Base-by-base conservation (phyloP, 2,329 filamentous ascomycete genomes). In the Cladophialophora yegresii region DNA sequence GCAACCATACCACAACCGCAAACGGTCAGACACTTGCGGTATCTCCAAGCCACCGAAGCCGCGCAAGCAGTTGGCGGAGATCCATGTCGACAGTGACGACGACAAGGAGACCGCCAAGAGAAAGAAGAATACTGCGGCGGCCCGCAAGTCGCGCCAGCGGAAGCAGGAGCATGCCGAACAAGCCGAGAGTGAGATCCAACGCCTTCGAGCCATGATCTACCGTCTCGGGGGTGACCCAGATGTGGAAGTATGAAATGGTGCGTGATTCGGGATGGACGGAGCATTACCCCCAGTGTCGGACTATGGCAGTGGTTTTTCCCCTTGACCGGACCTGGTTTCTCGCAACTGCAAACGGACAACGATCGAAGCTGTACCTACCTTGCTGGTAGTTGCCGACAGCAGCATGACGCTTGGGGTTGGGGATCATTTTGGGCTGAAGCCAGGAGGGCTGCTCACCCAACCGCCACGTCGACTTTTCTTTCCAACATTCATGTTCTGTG, bases 91-190 rank as follows among this genome's bases (percentile, higher is more conserved):
- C 36, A 89, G 95, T 71, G 86, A 88, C 0, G 80, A 76, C 58
- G 91, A 96, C 74, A 84, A 83, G 28, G 77, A 89, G n/a, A 90
- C 90, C 26, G 85, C 93, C 83, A 96, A 96, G 86, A 89, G 92
- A 76, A 92, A 92, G 57, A 89, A 91, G 73, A 96, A 96, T 77
- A 95, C 91, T 45, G 84, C 93, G 75, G 92, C 92, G 23, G 92
- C 92, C 72, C 90, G 92, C 72, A 96, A 96, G 80, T 95, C 91
- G 67, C 87, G 92, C 58, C 88, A 92, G 75, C 87, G 91, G 70
- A 95, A 95, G 81, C 88, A 90, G 64, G 83, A 88, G 74, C 84
- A 87, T 72, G 81, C 92, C 64, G 87, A 91, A 65, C 86, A 88
- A 62, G 81, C 95, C 30, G 89, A 93, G 78, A 58, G 65, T 20